Base-by-base conservation (phyloP, 208 protist genomes). In the Trypanosoma mega region DNA sequence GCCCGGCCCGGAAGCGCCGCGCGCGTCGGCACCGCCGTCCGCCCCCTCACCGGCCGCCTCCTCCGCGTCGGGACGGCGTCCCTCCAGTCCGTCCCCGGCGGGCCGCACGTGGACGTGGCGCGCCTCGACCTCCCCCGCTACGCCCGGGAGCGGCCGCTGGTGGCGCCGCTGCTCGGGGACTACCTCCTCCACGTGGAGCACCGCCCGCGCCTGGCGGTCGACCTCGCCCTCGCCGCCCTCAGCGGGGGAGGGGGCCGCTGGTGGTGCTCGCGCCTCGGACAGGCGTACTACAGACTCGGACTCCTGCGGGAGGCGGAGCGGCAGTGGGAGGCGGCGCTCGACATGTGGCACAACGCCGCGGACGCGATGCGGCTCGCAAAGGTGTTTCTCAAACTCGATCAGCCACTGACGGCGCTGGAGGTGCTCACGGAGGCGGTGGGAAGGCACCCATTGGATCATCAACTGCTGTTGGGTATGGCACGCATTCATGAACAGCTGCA, bases 171-270 rank as follows among this genome's bases (percentile, higher is more conserved):
- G 30, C 77, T 98, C 21, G 98, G 90, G 70, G 95, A 98, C 55
- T 98, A 97, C 58, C 67, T 98, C 9, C 77, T 98, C 14, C 93
- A 96, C 75, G 85, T 94, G 30, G 94, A 98, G 37, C 94, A 98
- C 72, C 90, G 92, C 45, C 93, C 94, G 2, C 78, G 80, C 62
- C 72, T 90, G 63, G 96, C 95, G 43, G 53, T 98, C 43, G 94
- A 98, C 63, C 80, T 98, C 26, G 89, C 85, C 52, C 70, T 59
- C 7, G 70, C 65, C 6, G 82, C 76, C 1, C 53, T 93, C 7
- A 21, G 14, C 39, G 11, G 58, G 20, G 74, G 72, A 24, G 77
- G 87, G 31, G 94, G 98, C 72, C 98, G 96, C 96, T 98, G 92
- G 91, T 98, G 97, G 96, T 93, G 96, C 67, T 86, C 90, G 46